Evolutionary conservation across 192 early-diverging fungal species (phyloP).

Genomic region (Physocladia obscura): DNA sequence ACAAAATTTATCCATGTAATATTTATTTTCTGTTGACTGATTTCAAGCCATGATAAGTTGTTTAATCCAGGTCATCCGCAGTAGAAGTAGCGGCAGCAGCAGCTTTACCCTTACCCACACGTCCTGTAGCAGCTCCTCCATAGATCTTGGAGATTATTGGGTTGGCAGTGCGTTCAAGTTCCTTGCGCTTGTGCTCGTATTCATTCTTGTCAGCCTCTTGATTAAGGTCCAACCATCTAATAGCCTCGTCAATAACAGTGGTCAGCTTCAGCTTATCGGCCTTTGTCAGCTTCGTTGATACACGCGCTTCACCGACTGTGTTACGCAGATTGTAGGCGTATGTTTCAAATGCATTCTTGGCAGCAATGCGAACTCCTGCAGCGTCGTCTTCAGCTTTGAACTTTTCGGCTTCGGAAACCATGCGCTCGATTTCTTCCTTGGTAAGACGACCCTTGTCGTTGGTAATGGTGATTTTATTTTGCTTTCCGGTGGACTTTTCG

Average conservation of each 20-base stretch:
- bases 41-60: too few relatives aligned
- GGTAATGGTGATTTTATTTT: constrained; percentile 98
- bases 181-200: constrained; percentile 92
- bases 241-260: constrained; percentile 81
- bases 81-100: constrained; percentile 63
- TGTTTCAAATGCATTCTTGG: constrained; percentile 94
- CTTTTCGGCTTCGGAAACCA: constrained; percentile 91
- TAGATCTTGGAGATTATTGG: constrained; percentile 98
- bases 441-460: too few relatives aligned
- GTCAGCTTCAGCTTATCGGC: constrained; percentile 88
- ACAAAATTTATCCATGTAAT: too few relatives aligned
- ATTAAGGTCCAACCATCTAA: constrained; percentile 91
- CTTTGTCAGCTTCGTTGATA: constrained; percentile 72
- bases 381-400: constrained; percentile 96
- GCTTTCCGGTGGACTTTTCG: constrained; percentile 90
- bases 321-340: constrained; percentile 98
- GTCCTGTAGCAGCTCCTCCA: constrained; percentile 63
- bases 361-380: constrained; percentile 81
- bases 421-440: constrained; percentile 98
- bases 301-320: constrained; percentile 81
- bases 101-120: constrained; percentile 71
- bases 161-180: constrained; percentile 89
- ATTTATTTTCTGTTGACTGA: too few relatives aligned
- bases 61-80: constrained; percentile 49
- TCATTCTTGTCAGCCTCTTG: constrained; percentile 98